Base-by-base conservation (phyloP, 2,329 filamentous ascomycete species). In the Fusarium euwallaceae region DNA sequence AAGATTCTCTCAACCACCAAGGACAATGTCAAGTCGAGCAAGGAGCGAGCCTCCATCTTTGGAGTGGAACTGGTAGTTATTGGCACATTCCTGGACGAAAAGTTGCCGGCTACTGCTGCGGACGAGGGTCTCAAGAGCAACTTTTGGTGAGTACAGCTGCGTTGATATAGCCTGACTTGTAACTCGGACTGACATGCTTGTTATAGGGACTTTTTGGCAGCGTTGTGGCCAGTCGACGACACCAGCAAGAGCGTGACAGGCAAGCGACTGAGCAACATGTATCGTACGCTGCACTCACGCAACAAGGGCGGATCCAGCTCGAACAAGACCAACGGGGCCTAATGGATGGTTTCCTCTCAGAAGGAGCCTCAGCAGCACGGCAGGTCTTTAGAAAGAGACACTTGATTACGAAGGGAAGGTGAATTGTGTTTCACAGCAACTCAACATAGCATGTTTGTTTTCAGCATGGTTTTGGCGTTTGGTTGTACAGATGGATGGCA, bases 11-110 rank as follows among this genome's bases (percentile, higher is more conserved):
- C 87, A 61, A 91, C 91, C 5, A 92, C 89, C 3, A 89, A 89
- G 74, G 90, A 91, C 74, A 88, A 88, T 60, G 89, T 92, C 71
- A 90, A 90, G 64, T 90, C 88, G 32, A 89, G 89, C 76, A 91
- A 92, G 74, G 87, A 89, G 62, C 87, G 92, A 53, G 88, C 92
- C 24, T 87, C 86, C 77, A 87, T 91, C 51, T 88, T 92, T 78
- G 91, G 91, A 76, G 84, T 85, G 32, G 89, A 92, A 78, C 82
- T 93, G 41, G 84, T 91, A 48, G 86, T 86, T 6, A 91, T 93
- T 80, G 91, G 91, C 63, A 88, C 89, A 66, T 92, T 91, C 76
- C 88, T 92, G 71, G 87, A 89, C 60, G 83, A 83, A 69, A 82
- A 81, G 66, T 76, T 85, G 34, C 82, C 86, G 37, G 85, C 84